Base-by-base conservation (phyloP, 768 basidiomycete genomes). In the Phanerochaete sordida region DNA sequence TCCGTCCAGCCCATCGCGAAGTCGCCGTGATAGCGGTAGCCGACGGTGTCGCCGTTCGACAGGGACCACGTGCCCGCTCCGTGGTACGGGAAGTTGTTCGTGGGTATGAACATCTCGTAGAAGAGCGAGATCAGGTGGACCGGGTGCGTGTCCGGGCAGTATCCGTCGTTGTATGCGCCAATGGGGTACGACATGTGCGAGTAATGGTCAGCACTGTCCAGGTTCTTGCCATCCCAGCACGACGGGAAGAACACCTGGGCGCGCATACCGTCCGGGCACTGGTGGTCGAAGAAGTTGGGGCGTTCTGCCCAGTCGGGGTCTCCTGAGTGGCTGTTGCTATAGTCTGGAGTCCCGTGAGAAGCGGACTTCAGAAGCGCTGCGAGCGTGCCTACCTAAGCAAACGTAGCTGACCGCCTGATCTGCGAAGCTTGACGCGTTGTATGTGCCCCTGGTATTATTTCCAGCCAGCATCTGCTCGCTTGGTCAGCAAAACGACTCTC, bases 141-240 rank as follows among this genome's bases (percentile, higher is more conserved):
- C 8, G 64, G 64, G 48, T 65, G 64, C 2, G 57, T 21, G 24
- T 47, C 35, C n/a, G 64, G 64, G 47, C 64, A 65, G 43, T 46
- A 21, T 5, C 64, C 64, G 45, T 55, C 39, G 50, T 65, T 65
- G 61, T 62, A 65, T 21, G 46, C 56, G 19, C 59, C 64, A 31
- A 65, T 53, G 5, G 64, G 64, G 62, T 70, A 76, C 0, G 74
- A 70, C 66, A 76, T 71, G 63, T 77, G 76, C 0, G 68, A 68
- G 54, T 68, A 69, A 62, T 75, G 74, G 59, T 76, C 72, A 0
- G 67, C 9, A n/a, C 70, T 71, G 57, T 77, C 73, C 16, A 75
- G 57, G 54, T 76, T 70, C 54, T 63, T 44, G 19, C 76, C 76
- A 56, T 77, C 70, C 76, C 75, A 76, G 67, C 72, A 75, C 19